Base-by-base conservation (phyloP, 1,284 basidiomycete genomes). In the Puccinia polysora region DNA sequence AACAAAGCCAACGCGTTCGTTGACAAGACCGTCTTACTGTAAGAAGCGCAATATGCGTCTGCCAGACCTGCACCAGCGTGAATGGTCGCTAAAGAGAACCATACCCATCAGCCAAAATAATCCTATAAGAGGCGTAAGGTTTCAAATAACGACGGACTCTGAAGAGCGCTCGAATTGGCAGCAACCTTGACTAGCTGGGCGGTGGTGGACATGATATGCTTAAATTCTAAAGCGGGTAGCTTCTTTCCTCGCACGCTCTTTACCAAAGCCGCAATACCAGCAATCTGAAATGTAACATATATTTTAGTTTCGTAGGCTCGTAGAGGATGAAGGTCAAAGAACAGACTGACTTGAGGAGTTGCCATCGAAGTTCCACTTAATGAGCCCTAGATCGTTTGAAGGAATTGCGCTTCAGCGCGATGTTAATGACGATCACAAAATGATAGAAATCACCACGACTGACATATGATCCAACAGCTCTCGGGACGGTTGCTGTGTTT, bases 301-400 rank as follows among this genome's bases (percentile, higher is more conserved):
- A 23, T 10, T 30, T 32, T 28, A 0, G 47, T 38, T 55, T 6
- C 28, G n/a, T 14, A 1, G 10, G 8, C 3, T 47, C 32, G 20
- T 8, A 15, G 34, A 30, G 7, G 5, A 56, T 25, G 2, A 62
- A 5, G 0, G 10, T n/a, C n/a, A n/a, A n/a, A 53, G 25, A 53
- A 15, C 34, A 32, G 5, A 20, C 67, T 32, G 20, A 70, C 67
- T 38, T 70, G 56, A 10, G 67, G 67, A 15, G 67, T 70, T 28
- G 67, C 43, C 67, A 70, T 70, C 4, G 67, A 70, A 5, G 67
- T 59, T 60, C 56, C 67, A 59, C 67, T 62, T 43, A 70, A 49
- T 28, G 56, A 59, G 20, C 43, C 55, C 67, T 70, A n/a, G n/a
- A n/a, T n/a, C n/a, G n/a, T n/a, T n/a, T n/a, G n/a, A n/a, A n/a